These are phyloP conservation scores for Solidago caesia DNA, from an alignment of 129 eudicot species.

Conservation along the genomic window DNA sequence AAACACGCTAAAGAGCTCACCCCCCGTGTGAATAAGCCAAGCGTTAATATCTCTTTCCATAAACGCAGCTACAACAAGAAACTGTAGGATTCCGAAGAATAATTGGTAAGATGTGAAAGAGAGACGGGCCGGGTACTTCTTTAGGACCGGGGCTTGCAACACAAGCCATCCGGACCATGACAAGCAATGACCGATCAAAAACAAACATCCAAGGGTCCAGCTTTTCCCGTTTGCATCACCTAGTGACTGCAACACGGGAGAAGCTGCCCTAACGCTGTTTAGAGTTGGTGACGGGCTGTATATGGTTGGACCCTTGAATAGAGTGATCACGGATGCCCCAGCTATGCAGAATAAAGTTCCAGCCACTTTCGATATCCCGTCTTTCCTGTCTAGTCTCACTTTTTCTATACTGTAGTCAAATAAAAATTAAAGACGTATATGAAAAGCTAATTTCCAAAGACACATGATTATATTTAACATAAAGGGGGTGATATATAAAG, in stretches of 20 bases:
- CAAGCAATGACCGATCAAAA: slow-evolving; percentile 87
- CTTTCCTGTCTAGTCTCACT: slow-evolving; percentile 83
- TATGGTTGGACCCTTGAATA: slow-evolving; percentile 92
- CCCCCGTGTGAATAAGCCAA: slow-evolving; percentile 84
- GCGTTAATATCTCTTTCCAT: slow-evolving; percentile 81
- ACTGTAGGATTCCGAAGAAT: slow-evolving; percentile 89
- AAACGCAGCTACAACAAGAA: slow-evolving; percentile 75
- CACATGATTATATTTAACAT: neutral
- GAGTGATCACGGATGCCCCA: slow-evolving; percentile 96
- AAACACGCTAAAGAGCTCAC: slow-evolving; percentile 89
- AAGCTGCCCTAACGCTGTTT: slow-evolving; percentile 17
- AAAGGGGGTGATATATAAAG: neutral
- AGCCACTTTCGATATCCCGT: slow-evolving; percentile 80
- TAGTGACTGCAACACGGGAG: slow-evolving; percentile 45
- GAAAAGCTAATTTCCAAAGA: too few species aligned
- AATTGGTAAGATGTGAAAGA: slow-evolving; percentile 92
- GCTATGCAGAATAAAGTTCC: slow-evolving; percentile 84
- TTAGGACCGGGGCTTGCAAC: slow-evolving; percentile 80
- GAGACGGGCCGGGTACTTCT: slow-evolving; percentile 95
- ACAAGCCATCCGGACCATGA: slow-evolving; percentile 99
- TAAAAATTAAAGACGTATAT: too few species aligned
- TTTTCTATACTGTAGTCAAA: slow-evolving; percentile 66
- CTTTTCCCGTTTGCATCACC: slow-evolving; percentile 84
- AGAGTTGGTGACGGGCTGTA: slow-evolving; percentile 75
- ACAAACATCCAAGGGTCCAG: slow-evolving; percentile 98